phyloP scores from a whole-genome alignment of 2,329 filamentous ascomycete genomes.

The Ilyonectria robusta region DNA sequence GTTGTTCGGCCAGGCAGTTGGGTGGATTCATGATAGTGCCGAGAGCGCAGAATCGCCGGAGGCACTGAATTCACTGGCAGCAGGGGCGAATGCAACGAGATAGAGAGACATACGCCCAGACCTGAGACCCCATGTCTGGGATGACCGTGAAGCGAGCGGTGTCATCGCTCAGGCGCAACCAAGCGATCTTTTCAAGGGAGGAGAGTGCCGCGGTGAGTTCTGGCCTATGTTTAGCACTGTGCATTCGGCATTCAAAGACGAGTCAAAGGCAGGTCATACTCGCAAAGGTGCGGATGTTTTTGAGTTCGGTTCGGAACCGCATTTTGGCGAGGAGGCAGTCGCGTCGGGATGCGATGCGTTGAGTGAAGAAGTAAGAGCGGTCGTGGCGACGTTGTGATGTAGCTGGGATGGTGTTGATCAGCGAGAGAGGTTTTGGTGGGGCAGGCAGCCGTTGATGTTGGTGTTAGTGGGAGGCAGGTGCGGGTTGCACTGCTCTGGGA shows the following conservation, averaged over 20 bases:
- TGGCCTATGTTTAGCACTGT: constrained; percentile 47
- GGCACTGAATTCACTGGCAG: background rate
- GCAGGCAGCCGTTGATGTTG: constrained; percentile 12
- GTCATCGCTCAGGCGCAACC: constrained; percentile 90
- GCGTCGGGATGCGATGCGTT: constrained; percentile 9
- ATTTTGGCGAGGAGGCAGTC: constrained; percentile 55
- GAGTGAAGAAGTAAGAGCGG: constrained; percentile 10
- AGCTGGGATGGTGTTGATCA: constrained; percentile 15
- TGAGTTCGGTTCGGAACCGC: constrained; percentile 77
- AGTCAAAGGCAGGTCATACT: constrained; percentile 58
- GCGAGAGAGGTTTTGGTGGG: constrained; percentile 9
- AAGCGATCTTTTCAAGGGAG: constrained; percentile 85
- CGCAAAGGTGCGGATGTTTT: constrained; percentile 76
- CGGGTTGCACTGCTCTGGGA: background rate
- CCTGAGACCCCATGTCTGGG: constrained; percentile 93
- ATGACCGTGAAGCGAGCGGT: constrained; percentile 95
- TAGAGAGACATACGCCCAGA: constrained; percentile 81
- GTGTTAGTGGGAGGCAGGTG: constrained; percentile 7
- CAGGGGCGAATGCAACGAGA: background rate
- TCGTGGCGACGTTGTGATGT: constrained; percentile 2
- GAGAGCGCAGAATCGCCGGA: background rate
- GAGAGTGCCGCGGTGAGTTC: constrained; percentile 76
- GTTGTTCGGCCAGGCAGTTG: constrained; percentile 10
- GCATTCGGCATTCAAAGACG: background rate
- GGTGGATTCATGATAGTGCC: background rate